Base-by-base conservation (phyloP, 129 eudicot genomes). In the Pulicaria dysenterica region DNA sequence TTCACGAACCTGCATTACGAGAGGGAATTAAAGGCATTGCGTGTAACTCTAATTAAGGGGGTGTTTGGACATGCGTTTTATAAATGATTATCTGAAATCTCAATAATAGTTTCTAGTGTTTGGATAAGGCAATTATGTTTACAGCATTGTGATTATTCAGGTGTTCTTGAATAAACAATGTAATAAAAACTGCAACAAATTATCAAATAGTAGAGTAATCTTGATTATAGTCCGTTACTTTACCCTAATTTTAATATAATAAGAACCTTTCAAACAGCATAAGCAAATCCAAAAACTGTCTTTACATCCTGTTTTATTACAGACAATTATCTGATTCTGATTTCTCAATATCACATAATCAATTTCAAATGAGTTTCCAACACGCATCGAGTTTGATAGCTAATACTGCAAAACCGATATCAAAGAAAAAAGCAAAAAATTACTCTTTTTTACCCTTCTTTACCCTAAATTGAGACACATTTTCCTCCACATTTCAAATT, bases 1-100 rank as follows among this genome's bases (percentile, higher is more conserved):
- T 73, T 74, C 97, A 53, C 91, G 81, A 70, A 91, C 96, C 97
- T 88, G 60, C 56, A 71, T 48, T 67, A 74, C 56, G 41, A 65
- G 8, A 38, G 11, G 24, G 46, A 48, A 45, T 34, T 15, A 68
- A 0, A 41, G 7, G 7, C 41, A 41, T 13, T 3, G 19, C 9
- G 16, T 24, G 17, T 54, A 19, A 43, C 54, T 43, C 39, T 15
- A 42, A 15, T 24, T 2, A 49, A 46, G 9, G 53, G 40, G 48
- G 9, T 43, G 3, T 42, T 17, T 64, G 2, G 53, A 60, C 38
- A 47, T 60, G 11, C 3, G 1, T 60, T 61, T 16, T 38, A 5
- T 3, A 12, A 63, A 8, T 14, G 36, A 54, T 54, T 54, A 5
- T 54, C 8, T 54, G 9, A 6, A 34, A 3, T 9, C 10, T 36